Evolutionary conservation across 371 early-diverging fungal species (phyloP).

Genomic region (Globomyces sp.): DNA sequence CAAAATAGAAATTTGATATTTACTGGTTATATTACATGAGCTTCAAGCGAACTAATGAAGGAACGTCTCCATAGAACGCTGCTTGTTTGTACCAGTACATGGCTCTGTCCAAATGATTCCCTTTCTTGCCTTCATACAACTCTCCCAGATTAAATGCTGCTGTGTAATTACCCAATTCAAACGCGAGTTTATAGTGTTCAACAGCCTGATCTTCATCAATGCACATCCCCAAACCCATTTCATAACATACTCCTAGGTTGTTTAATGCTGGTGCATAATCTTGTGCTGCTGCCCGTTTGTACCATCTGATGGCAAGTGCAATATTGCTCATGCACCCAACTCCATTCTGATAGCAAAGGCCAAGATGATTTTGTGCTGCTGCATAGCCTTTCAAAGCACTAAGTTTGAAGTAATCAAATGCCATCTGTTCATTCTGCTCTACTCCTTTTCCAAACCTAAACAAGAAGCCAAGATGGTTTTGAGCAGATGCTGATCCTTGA

Average conservation of each 20-base stretch:
- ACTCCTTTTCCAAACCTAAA: constrained; percentile 22
- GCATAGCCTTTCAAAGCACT: background rate
- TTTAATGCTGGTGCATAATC: constrained; percentile 2
- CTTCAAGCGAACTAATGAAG: no score
- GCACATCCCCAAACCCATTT: constrained; percentile 7
- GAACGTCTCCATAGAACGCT: background rate
- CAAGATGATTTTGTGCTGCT: constrained; percentile 11
- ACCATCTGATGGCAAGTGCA: constrained; percentile 9
- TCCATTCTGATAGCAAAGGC: constrained; percentile 17
- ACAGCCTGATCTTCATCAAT: constrained; percentile 4
- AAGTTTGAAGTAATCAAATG: constrained; percentile 12
- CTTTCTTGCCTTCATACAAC: constrained; percentile 23
- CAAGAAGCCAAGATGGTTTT: constrained; percentile 14
- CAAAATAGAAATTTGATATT: no score
- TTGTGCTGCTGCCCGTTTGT: constrained; percentile 12
- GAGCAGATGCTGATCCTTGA: constrained; percentile 11
- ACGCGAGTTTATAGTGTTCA: background rate
- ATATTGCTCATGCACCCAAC: background rate
- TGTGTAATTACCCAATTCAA: background rate
- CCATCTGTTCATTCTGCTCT: constrained; percentile 9
- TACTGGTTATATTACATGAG: no score
- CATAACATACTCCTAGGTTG: constrained; percentile 8
- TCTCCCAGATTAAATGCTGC: constrained; percentile 9
- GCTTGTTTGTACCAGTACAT: background rate
- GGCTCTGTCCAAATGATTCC: background rate